phyloP scores from a whole-genome alignment of 257 asterid species.

The Penstemon newberryi region DNA sequence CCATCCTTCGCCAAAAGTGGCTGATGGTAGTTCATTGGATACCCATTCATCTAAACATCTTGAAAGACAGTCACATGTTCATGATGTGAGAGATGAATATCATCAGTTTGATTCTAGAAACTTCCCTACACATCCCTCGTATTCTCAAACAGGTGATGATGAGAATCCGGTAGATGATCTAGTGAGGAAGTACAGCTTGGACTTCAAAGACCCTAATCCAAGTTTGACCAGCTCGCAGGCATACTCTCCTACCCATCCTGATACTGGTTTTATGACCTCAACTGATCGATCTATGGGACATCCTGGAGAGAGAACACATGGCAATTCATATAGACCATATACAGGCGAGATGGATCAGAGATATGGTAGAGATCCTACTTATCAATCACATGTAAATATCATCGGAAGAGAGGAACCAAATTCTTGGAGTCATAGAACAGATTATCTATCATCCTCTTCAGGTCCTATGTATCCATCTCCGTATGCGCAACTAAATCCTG shows the following conservation, averaged over 20 bases:
- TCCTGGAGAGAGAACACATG: constrained; percentile 28
- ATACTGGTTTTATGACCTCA: constrained; percentile 29
- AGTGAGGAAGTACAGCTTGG: constrained; percentile 33
- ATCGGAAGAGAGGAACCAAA: constrained; percentile 32
- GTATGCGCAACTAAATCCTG: constrained; percentile 25
- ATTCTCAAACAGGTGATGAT: constrained; percentile 29
- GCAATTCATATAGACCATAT: constrained; percentile 24
- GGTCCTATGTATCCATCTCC: constrained; percentile 25
- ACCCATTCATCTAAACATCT: constrained; percentile 23
- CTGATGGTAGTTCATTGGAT: constrained; percentile 21
- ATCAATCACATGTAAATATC: constrained; percentile 27
- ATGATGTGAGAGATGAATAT: constrained; percentile 35
- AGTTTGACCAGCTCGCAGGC: constrained; percentile 30
- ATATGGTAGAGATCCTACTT: constrained; percentile 32
- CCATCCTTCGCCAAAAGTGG: constrained; percentile 25
- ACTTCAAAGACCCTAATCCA: constrained; percentile 31
- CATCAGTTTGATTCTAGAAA: constrained; percentile 25
- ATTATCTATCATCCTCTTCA: constrained; percentile 7
- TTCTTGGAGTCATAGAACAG: constrained; percentile 25
- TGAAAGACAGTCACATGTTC: constrained; percentile 23
- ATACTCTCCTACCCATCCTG: constrained; percentile 28
- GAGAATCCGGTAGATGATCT: constrained; percentile 25
- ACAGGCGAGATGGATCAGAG: constrained; percentile 20
- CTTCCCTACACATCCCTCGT: constrained; percentile 27
- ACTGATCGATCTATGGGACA: constrained; percentile 30